These are phyloP conservation scores for Nannochloropsis salina DNA, from an alignment of 108 stramenopile species.

Conservation along the genomic window DNA sequence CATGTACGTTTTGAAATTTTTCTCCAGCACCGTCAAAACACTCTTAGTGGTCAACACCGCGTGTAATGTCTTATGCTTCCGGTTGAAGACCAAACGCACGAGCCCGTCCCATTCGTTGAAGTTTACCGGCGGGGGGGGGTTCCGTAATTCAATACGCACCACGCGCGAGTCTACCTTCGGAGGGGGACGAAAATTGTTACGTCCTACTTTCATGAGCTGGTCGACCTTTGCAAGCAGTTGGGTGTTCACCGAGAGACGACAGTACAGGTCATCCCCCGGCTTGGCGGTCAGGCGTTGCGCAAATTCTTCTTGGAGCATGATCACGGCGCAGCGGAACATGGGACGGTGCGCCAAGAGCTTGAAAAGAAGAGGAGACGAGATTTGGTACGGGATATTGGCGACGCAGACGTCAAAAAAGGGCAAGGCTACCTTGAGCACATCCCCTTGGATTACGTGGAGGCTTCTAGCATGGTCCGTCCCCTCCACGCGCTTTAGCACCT, in stretches of 20 bases:
- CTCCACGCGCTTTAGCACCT: constrained; percentile 95
- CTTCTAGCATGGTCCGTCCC: constrained; percentile 65
- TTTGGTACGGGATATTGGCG: constrained; percentile 95
- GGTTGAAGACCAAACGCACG: constrained; percentile 60
- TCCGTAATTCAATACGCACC: constrained; percentile 78
- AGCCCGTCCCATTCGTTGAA: constrained; percentile 99
- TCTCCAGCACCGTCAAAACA: constrained; percentile 65
- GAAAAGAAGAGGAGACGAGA: constrained; percentile 86
- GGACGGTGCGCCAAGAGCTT: constrained; percentile 89
- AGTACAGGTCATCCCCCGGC: constrained; percentile 91
- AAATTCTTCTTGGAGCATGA: constrained; percentile 99
- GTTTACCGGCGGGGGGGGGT: constrained; percentile 95
- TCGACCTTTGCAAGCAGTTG: constrained; percentile 95
- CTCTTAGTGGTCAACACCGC: constrained; percentile 35
- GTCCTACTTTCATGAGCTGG: constrained; percentile 86
- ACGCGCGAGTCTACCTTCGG: constrained; percentile 69
- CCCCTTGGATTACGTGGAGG: constrained; percentile 86
- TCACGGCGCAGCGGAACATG: constrained; percentile 94
- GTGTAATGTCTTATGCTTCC: constrained; percentile 56
- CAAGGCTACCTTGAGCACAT: constrained; percentile 86
- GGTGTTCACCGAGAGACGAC: constrained; percentile 91
- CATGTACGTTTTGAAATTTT: constrained; percentile 71
- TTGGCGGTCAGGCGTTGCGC: constrained; percentile 82
- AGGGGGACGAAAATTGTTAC: constrained; percentile 96
- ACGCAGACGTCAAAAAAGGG: constrained; percentile 97